Conservation (phyloP, 345 rosid species). For the Citrus sp. region DNA sequence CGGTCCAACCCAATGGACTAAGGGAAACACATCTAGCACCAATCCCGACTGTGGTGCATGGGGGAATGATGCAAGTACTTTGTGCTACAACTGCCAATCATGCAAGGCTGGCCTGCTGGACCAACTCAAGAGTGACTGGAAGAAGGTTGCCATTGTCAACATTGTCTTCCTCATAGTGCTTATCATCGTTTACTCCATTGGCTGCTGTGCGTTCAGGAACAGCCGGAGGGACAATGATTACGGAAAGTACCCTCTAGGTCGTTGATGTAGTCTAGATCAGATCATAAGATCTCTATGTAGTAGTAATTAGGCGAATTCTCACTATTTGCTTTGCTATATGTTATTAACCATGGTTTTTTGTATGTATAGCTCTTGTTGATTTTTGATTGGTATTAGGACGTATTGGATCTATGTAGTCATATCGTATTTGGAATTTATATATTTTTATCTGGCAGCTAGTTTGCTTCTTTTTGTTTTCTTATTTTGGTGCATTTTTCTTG, state of each 20-base stretch:
- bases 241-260: conserved; percentile 21
- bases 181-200: conserved; percentile 60
- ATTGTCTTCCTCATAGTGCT: conserved; percentile 71
- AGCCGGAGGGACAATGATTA: conserved; percentile 48
- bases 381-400: background rate
- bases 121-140: conserved; percentile 72
- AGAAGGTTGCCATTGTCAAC: conserved; percentile 63
- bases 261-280: background rate
- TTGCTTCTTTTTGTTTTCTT: background rate
- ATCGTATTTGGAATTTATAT: background rate
- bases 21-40: conserved; percentile 4
- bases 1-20: conserved; percentile 62
- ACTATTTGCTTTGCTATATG: background rate
- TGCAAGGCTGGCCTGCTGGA: conserved; percentile 90
- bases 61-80: conserved; percentile 29
- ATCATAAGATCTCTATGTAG: background rate
- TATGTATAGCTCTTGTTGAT: conserved; percentile 10
- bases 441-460: background rate
- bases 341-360: background rate
- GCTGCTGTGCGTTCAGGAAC: conserved; percentile 88
- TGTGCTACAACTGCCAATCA: conserved; percentile 74
- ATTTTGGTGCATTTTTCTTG: background rate
- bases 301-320: background rate
- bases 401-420: background rate
- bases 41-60: conserved; percentile 63